Evolutionary conservation across 2,329 filamentous ascomycete species (phyloP).

Genomic region (Penicillium vulpinum): DNA sequence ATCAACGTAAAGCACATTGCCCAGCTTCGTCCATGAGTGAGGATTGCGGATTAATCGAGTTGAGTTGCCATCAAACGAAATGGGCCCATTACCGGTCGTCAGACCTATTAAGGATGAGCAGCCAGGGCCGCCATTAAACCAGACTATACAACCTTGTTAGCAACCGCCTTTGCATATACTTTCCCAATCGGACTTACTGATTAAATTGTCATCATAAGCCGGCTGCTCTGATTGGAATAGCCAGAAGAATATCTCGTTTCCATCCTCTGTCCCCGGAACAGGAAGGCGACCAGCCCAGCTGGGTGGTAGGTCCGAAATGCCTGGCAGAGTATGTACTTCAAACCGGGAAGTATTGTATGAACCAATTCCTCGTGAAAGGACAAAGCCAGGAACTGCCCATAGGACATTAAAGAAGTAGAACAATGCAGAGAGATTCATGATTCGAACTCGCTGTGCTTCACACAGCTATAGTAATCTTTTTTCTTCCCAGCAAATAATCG

Average conservation of each 20-base stretch:
- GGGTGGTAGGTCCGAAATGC: conserved; percentile 27
- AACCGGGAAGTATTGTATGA: conserved; percentile 23
- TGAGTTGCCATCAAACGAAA: conserved; percentile 33
- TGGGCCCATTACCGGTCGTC: conserved; percentile 36
- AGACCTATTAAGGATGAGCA: conserved; percentile 38
- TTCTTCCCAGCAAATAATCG: neutral
- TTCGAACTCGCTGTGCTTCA: neutral
- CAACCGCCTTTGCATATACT: neutral
- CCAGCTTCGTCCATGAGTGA: conserved; percentile 35
- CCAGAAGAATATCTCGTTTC: conserved; percentile 41
- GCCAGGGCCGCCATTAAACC: conserved; percentile 41
- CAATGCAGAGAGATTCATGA: conserved; percentile 25
- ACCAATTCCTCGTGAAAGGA: conserved; percentile 6
- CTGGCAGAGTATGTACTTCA: conserved; percentile 32
- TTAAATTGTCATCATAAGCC: conserved; percentile 34
- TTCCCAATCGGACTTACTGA: conserved; percentile 26
- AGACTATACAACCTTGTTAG: conserved; percentile 28
- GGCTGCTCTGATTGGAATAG: conserved; percentile 35
- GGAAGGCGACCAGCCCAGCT: conserved; percentile 40
- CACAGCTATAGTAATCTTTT: neutral
- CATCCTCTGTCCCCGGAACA: conserved; percentile 28
- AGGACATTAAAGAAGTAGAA: conserved; percentile 24
- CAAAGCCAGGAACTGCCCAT: conserved; percentile 15
- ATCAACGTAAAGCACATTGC: conserved; percentile 39
- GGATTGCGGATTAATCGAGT: conserved; percentile 26